phyloP scores from a whole-genome alignment of 805 yeast genomes.

The Pichia phayaonensis region DNA sequence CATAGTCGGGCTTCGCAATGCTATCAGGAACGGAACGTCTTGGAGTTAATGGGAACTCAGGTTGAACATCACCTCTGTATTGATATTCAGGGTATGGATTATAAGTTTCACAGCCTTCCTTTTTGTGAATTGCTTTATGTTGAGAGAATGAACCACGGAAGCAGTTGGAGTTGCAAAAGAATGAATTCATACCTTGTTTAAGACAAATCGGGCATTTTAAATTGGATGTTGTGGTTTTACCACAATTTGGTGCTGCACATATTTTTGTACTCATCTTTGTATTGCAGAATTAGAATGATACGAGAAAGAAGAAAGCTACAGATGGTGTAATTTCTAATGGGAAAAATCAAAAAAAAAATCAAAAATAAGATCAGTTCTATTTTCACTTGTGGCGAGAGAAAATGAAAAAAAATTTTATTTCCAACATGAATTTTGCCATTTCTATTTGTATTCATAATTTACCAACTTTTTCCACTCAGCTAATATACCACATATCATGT shows the following conservation, averaged over 20 bases:
- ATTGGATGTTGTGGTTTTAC: constrained; percentile 64
- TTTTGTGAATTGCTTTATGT: constrained; percentile 71
- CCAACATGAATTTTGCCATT: not conserved
- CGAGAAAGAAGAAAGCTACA: not conserved
- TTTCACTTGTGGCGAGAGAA: not conserved
- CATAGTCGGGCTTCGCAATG: constrained; percentile 77
- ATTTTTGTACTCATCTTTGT: not conserved
- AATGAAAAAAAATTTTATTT: not conserved
- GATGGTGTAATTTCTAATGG: too few relatives aligned
- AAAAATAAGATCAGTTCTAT: not conserved
- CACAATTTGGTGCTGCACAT: constrained; percentile 81
- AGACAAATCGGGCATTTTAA: constrained; percentile 91
- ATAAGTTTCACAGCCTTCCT: constrained; percentile 52
- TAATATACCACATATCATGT: constrained; percentile 20
- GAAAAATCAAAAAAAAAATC: not conserved
- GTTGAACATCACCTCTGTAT: constrained; percentile 68
- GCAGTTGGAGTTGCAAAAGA: constrained; percentile 80
- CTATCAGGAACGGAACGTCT: constrained; percentile 63
- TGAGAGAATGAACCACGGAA: constrained; percentile 62
- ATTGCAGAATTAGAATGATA: not conserved
- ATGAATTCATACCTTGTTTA: constrained; percentile 52
- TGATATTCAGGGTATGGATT: constrained; percentile 81
- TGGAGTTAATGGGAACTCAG: constrained; percentile 75
- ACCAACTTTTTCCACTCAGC: not conserved
- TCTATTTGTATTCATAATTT: too few relatives aligned